These are phyloP conservation scores for Linnemannia schmuckeri DNA, from an alignment of 192 early-diverging fungal species.

Conservation along the genomic window DNA sequence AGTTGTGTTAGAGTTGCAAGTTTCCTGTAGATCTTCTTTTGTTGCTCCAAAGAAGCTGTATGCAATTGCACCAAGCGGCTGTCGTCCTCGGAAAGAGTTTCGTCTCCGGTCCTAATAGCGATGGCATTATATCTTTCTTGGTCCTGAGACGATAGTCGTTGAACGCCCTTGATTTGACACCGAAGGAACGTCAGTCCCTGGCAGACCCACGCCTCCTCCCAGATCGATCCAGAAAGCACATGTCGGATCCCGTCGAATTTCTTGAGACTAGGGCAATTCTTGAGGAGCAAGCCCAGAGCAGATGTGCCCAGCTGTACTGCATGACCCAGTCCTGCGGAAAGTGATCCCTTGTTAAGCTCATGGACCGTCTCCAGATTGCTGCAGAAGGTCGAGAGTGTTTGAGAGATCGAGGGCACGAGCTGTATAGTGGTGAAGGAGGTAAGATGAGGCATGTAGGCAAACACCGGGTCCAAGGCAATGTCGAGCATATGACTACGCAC, in stretches of 20 bases:
- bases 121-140: neutral
- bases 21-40: neutral
- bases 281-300: neutral
- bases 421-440: neutral
- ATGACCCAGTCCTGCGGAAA: neutral
- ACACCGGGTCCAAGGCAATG: neutral
- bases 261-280: neutral
- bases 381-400: neutral
- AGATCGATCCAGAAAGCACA: neutral
- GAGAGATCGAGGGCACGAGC: neutral
- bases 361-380: neutral
- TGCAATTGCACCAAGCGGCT: neutral
- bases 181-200: neutral
- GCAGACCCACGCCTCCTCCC: neutral
- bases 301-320: neutral
- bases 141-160: neutral
- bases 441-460: neutral
- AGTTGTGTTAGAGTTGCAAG: neutral
- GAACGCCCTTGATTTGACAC: neutral
- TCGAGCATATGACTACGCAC: neutral
- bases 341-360: neutral
- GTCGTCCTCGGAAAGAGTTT: neutral
- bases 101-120: neutral
- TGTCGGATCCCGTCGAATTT: neutral
- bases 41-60: neutral